These are phyloP conservation scores for Metarhizium guizhouense DNA, from an alignment of 2,329 filamentous ascomycete genomes.

Conservation along the genomic window DNA sequence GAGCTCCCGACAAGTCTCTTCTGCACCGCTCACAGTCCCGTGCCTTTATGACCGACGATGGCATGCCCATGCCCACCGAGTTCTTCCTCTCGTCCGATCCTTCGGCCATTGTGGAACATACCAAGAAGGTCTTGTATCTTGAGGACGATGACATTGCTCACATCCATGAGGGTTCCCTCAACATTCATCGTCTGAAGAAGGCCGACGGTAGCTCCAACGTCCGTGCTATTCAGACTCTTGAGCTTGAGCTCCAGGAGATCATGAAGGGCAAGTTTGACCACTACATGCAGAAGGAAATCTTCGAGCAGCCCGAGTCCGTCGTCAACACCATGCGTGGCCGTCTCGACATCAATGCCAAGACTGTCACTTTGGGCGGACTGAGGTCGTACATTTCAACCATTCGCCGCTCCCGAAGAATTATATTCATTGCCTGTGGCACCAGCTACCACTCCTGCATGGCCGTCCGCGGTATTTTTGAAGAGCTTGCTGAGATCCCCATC, in stretches of 20 bases:
- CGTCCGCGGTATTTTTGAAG: constrained; percentile 94
- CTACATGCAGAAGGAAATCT: constrained; percentile 99
- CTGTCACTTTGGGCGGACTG: constrained; percentile 88
- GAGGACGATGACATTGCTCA: constrained; percentile 99
- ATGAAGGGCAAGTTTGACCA: constrained; percentile 99
- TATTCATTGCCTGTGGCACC: constrained; percentile 98
- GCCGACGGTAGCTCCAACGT: constrained; percentile 94
- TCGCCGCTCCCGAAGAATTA: constrained; percentile 90
- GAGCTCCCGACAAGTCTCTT: constrained; percentile 92
- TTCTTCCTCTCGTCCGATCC: constrained; percentile 99
- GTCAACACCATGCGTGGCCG: constrained; percentile 99
- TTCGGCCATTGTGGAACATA: constrained; percentile 97
- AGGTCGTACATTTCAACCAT: constrained; percentile 96
- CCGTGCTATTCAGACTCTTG: constrained; percentile 94
- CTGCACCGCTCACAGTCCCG: constrained; percentile 97
- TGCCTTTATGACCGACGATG: constrained; percentile 97
- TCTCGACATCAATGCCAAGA: constrained; percentile 87
- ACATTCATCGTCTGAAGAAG: constrained; percentile 98
- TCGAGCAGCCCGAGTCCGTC: constrained; percentile 98
- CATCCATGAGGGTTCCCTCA: constrained; percentile 96
- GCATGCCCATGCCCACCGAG: constrained; percentile 93
- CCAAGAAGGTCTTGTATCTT: constrained; percentile 99
- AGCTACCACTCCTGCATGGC: constrained; percentile 99
- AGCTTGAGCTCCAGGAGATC: constrained; percentile 98
- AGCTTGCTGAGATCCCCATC: constrained; percentile 96